These are phyloP conservation scores for Exutisphaerella laricina DNA, from an alignment of 2,329 filamentous ascomycete genomes.

Conservation along the genomic window DNA sequence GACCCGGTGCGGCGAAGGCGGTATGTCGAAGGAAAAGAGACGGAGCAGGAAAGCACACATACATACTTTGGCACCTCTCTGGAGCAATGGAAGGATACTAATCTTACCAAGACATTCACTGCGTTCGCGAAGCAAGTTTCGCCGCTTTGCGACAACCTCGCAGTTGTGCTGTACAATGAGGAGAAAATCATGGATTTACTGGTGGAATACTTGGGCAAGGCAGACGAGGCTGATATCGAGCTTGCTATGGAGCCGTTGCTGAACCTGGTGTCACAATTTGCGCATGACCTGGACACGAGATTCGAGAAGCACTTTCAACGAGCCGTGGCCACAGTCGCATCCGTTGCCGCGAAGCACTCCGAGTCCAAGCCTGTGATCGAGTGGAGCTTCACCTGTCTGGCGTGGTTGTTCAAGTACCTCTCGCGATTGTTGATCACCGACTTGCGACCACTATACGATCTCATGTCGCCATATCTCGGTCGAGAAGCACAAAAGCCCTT, in stretches of 20 bases:
- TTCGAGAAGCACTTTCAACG: conserved; percentile 86
- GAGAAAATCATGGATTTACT: conserved; percentile 75
- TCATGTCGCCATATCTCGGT: conserved; percentile 78
- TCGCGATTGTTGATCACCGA: conserved; percentile 82
- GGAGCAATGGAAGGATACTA: conserved; percentile 86
- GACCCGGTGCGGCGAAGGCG: conserved; percentile 88
- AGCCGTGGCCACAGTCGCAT: conserved; percentile 68
- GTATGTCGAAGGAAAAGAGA: conserved; percentile 53
- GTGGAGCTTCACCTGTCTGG: conserved; percentile 91
- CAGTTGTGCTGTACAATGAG: conserved; percentile 88
- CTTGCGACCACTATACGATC: conserved; percentile 73
- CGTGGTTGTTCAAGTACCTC: conserved; percentile 96
- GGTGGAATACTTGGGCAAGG: conserved; percentile 69
- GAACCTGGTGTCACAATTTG: conserved; percentile 83
- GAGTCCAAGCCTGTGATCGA: conserved; percentile 81
- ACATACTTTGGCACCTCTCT: conserved; percentile 82
- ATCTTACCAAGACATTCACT: conserved; percentile 75
- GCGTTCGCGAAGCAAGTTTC: conserved; percentile 69
- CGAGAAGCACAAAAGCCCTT: conserved; percentile 76
- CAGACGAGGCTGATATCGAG: conserved; percentile 67
- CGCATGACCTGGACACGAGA: conserved; percentile 79
- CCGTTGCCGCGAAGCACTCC: conserved; percentile 69
- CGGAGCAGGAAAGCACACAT: conserved; percentile 72
- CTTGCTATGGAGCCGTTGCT: conserved; percentile 80
- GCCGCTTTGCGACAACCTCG: conserved; percentile 79